A percentile compares a stretch with the other conserved stretches of the same genome.
phyloP scores from a whole-genome alignment of 2,329 filamentous ascomycete genomes.

The Sclerotinia minor region DNA sequence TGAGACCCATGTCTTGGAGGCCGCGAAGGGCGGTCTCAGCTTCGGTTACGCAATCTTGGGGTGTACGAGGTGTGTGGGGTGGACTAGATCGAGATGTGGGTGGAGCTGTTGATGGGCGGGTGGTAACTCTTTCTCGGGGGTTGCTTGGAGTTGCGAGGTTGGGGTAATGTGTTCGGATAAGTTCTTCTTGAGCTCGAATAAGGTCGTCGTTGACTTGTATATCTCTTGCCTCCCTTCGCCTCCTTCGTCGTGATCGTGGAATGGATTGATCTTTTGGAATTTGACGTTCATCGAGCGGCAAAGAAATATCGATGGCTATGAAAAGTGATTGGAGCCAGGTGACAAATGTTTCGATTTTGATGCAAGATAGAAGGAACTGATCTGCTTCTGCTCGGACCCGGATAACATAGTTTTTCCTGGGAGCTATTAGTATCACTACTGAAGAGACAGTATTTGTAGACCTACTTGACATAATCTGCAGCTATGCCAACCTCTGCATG shows the following conservation, averaged over 20 bases:
- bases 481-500: constrained; percentile 76
- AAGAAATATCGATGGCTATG: constrained; percentile 71
- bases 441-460: constrained; percentile 28
- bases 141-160: constrained; percentile 22
- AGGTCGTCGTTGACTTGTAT: constrained; percentile 20
- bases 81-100: background rate
- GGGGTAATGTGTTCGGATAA: constrained; percentile 34
- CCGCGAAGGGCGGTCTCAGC: background rate
- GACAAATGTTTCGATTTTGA: constrained; percentile 64
- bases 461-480: constrained; percentile 68
- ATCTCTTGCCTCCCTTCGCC: constrained; percentile 31
- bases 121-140: constrained; percentile 4
- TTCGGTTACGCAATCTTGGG: background rate
- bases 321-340: constrained; percentile 68
- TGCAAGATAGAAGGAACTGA: constrained; percentile 69
- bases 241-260: constrained; percentile 44
- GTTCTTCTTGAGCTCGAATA: constrained; percentile 35
- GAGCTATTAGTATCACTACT: background rate
- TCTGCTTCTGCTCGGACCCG: constrained; percentile 72
- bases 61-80: background rate
- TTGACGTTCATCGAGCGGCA: constrained; percentile 68
- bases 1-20: constrained; percentile 20
- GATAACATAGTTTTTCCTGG: constrained; percentile 58
- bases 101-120: background rate
- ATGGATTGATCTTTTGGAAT: constrained; percentile 63